phyloP scores from a whole-genome alignment of 2,329 filamentous ascomycete species.

The Scolecobasidium constrictum region DNA sequence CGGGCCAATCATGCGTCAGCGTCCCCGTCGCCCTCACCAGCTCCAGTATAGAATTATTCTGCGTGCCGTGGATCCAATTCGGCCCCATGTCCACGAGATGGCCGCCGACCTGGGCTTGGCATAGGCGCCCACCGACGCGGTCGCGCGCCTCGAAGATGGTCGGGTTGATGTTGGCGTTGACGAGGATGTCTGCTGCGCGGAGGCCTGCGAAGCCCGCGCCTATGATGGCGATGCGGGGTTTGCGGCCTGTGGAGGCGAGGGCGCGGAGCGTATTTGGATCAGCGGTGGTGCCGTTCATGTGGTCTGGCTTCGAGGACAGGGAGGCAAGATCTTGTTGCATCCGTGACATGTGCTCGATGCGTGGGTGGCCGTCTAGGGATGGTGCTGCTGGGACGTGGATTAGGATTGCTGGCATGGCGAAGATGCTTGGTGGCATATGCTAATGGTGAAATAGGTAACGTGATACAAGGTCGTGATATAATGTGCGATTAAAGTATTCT shows the following conservation, averaged over 20 bases:
- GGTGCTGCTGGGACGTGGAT: not conserved
- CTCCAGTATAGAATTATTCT: conserved; percentile 58
- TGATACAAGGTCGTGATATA: too few relatives aligned
- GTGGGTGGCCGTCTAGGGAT: not conserved
- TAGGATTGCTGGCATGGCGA: not conserved
- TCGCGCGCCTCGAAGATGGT: conserved; percentile 59
- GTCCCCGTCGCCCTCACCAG: conserved; percentile 53
- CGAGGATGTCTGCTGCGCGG: conserved; percentile 57
- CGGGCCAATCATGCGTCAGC: conserved; percentile 40
- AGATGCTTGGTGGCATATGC: not conserved
- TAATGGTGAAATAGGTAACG: too few relatives aligned
- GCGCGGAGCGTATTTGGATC: conserved; percentile 3
- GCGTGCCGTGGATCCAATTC: conserved; percentile 73
- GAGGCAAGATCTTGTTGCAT: conserved; percentile 8
- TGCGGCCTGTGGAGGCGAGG: not conserved
- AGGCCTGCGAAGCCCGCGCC: conserved; percentile 62
- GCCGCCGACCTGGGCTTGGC: conserved; percentile 35
- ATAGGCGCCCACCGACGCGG: conserved; percentile 55
- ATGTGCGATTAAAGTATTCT: too few relatives aligned
- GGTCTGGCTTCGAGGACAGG: not conserved
- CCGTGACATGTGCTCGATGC: conserved; percentile 1
- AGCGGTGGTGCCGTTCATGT: not conserved
- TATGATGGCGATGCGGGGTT: conserved; percentile 51
- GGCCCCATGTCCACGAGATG: conserved; percentile 54
- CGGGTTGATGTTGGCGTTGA: conserved; percentile 54